phyloP scores from a whole-genome alignment of 257 asterid species.

The Forsythia suspensa region DNA sequence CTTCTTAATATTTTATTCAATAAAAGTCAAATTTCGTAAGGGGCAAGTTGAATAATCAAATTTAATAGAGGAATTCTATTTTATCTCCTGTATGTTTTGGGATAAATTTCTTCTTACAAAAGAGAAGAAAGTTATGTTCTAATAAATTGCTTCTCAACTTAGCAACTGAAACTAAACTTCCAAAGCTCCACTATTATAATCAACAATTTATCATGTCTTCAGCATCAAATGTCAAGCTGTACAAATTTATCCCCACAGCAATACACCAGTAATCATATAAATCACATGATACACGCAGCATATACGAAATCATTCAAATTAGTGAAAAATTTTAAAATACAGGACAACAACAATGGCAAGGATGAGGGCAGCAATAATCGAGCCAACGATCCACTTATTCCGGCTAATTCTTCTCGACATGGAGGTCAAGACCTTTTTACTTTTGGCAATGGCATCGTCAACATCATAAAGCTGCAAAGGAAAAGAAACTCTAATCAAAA shows the following conservation, averaged over 20 bases:
- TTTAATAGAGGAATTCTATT: too few species aligned
- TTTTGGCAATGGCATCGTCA: constrained; percentile 87
- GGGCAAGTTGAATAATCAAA: too few species aligned
- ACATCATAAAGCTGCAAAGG: constrained; percentile 82
- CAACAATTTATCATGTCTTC: constrained; percentile 3
- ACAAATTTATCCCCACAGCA: constrained; percentile 29
- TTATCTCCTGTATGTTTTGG: too few species aligned
- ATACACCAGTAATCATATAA: constrained; percentile 10
- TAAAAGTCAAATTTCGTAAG: too few species aligned
- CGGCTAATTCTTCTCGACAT: constrained; percentile 87
- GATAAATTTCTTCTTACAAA: too few species aligned
- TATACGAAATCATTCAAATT: constrained; percentile 24
- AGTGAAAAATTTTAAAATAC: constrained; percentile 69
- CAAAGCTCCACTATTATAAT: neutral
- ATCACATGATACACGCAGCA: constrained; percentile 13
- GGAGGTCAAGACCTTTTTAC: constrained; percentile 78
- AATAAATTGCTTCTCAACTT: too few species aligned
- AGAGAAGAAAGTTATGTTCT: too few species aligned
- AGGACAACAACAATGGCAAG: constrained; percentile 70
- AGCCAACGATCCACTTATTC: constrained; percentile 83
- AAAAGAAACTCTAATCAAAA: neutral
- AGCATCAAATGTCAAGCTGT: constrained; percentile 28
- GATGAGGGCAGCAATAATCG: constrained; percentile 68
- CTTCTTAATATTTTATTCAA: too few species aligned
- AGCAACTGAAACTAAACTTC: neutral